These are phyloP conservation scores for Metarhizium sp. DNA, from an alignment of 2,329 filamentous ascomycete species.

Conservation along the genomic window DNA sequence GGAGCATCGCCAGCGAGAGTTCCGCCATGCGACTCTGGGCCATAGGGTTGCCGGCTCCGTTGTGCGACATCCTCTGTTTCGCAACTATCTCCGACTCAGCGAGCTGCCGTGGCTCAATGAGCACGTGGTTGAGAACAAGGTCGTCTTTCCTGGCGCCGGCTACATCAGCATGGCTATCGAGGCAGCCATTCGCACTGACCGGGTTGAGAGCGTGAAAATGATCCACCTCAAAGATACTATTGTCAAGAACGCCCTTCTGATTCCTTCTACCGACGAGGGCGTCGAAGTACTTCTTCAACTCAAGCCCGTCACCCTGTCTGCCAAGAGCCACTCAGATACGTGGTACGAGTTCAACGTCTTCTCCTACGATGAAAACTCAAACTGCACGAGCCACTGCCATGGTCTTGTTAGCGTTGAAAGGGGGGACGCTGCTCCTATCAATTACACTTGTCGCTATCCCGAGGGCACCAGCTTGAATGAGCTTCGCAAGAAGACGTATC, in stretches of 20 bases:
- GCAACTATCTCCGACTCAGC: conserved; percentile 20
- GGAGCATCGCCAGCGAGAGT: conserved; percentile 13
- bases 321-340: conserved; percentile 12
- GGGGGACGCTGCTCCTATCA: too few species aligned
- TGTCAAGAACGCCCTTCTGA: conserved; percentile 13
- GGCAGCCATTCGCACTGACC: conserved; percentile 12
- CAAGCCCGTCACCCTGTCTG: conserved; percentile 11
- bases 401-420: not conserved
- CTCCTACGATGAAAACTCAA: conserved; percentile 15
- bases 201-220: conserved; percentile 8
- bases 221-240: conserved; percentile 14
- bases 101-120: conserved; percentile 24
- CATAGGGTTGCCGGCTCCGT: conserved; percentile 11
- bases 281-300: conserved; percentile 13
- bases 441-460: not conserved
- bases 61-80: conserved; percentile 18
- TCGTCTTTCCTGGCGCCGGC: conserved; percentile 25
- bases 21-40: conserved; percentile 18
- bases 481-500: conserved; percentile 13
- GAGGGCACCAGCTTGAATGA: conserved; percentile 6
- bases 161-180: conserved; percentile 25
- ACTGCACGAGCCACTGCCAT: conserved; percentile 15
- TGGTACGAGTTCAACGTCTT: conserved; percentile 17
- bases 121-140: conserved; percentile 19
- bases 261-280: conserved; percentile 14